Evolutionary conservation across 371 early-diverging fungal species (phyloP).

Genomic region (Mucor circinelloides): DNA sequence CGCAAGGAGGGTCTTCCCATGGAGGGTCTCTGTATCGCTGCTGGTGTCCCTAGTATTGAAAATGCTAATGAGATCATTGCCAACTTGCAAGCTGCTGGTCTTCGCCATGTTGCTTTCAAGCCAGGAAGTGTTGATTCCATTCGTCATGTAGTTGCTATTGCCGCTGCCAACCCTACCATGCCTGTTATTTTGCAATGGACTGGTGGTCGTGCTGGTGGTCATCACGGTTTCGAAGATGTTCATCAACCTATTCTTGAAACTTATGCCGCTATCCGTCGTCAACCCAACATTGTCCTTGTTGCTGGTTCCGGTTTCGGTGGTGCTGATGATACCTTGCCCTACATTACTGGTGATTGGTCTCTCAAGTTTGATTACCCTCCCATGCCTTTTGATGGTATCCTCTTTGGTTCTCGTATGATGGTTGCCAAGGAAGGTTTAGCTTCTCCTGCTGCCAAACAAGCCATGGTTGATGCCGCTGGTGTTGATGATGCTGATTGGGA

Average conservation of each 20-base stretch:
- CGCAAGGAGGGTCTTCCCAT: conserved; percentile 92
- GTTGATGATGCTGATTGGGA: conserved; percentile 92
- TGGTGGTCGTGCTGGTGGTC: conserved; percentile 96
- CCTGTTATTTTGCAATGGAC: conserved; percentile 96
- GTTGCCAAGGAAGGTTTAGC: conserved; percentile 92
- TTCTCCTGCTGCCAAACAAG: conserved; percentile 84
- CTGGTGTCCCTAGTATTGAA: conserved; percentile 93
- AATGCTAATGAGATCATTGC: conserved; percentile 87
- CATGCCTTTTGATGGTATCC: conserved; percentile 96
- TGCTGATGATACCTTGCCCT: conserved; percentile 90
- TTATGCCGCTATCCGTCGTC: conserved; percentile 88
- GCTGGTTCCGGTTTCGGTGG: conserved; percentile 95
- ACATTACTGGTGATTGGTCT: conserved; percentile 95
- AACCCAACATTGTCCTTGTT: conserved; percentile 86
- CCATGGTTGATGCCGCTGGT: conserved; percentile 91
- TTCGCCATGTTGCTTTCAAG: conserved; percentile 92
- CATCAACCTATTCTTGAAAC: conserved; percentile 94
- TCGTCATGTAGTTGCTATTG: conserved; percentile 82
- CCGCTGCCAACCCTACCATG: conserved; percentile 87
- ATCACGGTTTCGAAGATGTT: conserved; percentile 96
- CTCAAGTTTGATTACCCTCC: conserved; percentile 82
- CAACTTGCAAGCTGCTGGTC: conserved; percentile 79
- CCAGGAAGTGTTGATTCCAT: conserved; percentile 89
- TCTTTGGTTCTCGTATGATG: conserved; percentile 95
- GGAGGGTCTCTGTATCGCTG: conserved; percentile 89